phyloP scores from a whole-genome alignment of 192 early-diverging fungal genomes.

The Haplosporangium gracile region DNA sequence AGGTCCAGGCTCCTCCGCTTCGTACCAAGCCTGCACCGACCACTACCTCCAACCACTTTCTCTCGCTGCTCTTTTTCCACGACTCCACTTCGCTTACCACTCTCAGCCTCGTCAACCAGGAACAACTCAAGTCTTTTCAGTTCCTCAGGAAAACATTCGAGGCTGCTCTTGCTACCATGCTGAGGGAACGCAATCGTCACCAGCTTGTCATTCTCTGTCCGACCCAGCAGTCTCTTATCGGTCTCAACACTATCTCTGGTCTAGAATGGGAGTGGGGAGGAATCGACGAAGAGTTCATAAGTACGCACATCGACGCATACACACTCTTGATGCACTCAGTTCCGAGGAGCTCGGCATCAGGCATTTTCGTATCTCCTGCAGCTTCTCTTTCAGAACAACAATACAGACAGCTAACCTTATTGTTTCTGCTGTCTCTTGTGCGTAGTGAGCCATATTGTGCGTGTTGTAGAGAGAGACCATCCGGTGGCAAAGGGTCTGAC shows the following conservation, averaged over 20 bases:
- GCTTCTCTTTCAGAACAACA: too few species aligned
- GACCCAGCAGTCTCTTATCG: conserved; percentile 41
- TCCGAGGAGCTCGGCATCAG: background rate
- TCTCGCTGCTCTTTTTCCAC: conserved; percentile 51
- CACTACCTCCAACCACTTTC: conserved; percentile 48
- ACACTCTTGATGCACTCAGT: too few species aligned
- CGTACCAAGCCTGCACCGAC: conserved; percentile 2
- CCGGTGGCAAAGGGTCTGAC: conserved; percentile 28
- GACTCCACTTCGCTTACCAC: conserved; percentile 40
- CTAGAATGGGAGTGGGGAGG: conserved; percentile 56
- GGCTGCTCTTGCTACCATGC: conserved; percentile 14
- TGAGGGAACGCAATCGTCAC: conserved; percentile 28
- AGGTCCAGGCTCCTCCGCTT: background rate
- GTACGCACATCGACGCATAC: conserved; percentile 6
- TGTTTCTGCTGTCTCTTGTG: background rate
- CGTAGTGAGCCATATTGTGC: conserved; percentile 44
- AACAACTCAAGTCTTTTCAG: conserved; percentile 42
- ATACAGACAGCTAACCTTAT: too few species aligned
- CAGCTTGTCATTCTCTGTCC: conserved; percentile 50
- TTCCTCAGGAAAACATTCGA: conserved; percentile 38
- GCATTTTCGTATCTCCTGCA: too few species aligned
- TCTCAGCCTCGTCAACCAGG: conserved; percentile 17
- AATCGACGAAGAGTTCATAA: conserved; percentile 51
- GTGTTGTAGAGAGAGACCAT: conserved; percentile 39
- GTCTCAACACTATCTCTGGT: conserved; percentile 18